Conservation (phyloP, 2,329 filamentous ascomycete genomes). For the Talaromyces sp. region DNA sequence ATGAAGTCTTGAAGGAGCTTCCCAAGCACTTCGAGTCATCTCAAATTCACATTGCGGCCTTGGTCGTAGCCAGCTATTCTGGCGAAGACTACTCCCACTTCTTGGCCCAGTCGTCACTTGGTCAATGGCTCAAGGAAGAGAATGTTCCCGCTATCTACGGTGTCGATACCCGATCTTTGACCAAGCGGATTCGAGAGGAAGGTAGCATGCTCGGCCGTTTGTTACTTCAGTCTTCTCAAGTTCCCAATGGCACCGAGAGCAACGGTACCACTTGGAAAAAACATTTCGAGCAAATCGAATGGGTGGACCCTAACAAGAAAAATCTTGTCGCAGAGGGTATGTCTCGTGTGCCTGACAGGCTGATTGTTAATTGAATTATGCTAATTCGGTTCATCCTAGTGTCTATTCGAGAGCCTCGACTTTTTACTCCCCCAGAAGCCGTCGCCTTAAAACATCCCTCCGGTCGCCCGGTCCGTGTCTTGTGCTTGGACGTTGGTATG, state of each 20-base stretch:
- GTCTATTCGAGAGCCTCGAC: conserved; percentile 77
- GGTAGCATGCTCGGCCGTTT: conserved; percentile 95
- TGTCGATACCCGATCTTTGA: conserved; percentile 87
- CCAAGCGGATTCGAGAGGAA: conserved; percentile 87
- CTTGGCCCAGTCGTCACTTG: conserved; percentile 82
- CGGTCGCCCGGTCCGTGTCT: conserved; percentile 76
- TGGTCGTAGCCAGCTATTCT: conserved; percentile 77
- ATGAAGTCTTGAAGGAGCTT: conserved; percentile 77
- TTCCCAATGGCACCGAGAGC: conserved; percentile 39
- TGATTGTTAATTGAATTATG: background rate
- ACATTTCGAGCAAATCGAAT: conserved; percentile 74
- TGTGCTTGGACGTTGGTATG: conserved; percentile 94
- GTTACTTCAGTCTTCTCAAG: conserved; percentile 61
- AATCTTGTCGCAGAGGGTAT: conserved; percentile 94
- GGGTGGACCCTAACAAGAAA: conserved; percentile 85
- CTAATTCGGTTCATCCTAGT: conserved; percentile 50
- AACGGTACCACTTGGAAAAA: conserved; percentile 39
- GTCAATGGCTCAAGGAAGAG: conserved; percentile 94
- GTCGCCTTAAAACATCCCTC: conserved; percentile 78
- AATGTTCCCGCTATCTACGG: conserved; percentile 90
- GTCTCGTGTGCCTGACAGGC: conserved; percentile 25
- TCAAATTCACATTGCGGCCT: conserved; percentile 87
- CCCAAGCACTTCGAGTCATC: conserved; percentile 90
- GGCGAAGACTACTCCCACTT: conserved; percentile 95
- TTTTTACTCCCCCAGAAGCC: conserved; percentile 70